Evolutionary conservation across 257 asterid genomes (phyloP).

Genomic region (Striga asiatica): DNA sequence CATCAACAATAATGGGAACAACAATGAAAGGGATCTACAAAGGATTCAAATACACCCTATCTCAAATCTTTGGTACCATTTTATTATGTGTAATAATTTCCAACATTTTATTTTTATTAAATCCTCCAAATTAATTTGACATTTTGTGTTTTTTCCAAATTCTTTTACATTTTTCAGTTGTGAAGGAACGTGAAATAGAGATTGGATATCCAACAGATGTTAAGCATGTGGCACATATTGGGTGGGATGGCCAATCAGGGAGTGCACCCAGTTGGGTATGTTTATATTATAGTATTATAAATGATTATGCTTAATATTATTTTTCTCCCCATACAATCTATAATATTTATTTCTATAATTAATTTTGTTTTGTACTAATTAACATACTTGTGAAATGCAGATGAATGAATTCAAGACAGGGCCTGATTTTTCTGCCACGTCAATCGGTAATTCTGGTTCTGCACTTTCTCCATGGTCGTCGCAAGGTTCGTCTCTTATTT

Average conservation of each 20-base stretch:
- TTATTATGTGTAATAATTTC: neutral
- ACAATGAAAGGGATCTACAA: conserved; percentile 72
- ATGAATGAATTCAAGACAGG: conserved; percentile 67
- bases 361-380: conserved; percentile 5
- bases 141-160: neutral
- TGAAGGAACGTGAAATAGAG: conserved; percentile 77
- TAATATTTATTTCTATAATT: neutral
- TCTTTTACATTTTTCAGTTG: conserved; percentile 23
- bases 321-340: too few species aligned
- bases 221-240: conserved; percentile 86
- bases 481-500: conserved; percentile 60
- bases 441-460: conserved; percentile 43
- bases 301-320: too few species aligned
- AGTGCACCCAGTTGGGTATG: conserved; percentile 86
- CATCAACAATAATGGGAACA: conserved; percentile 36
- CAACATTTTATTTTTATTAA: too few species aligned
- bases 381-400: conserved; percentile 30
- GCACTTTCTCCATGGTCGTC: conserved; percentile 90
- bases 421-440: conserved; percentile 56
- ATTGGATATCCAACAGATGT: conserved; percentile 83
- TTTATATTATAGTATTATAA: too few species aligned
- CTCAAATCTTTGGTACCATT: conserved; percentile 61
- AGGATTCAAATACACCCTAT: conserved; percentile 64
- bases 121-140: neutral
- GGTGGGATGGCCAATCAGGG: conserved; percentile 79